phyloP scores from a whole-genome alignment of 2,329 filamentous ascomycete species.

The Colletotrichum eremochloae region DNA sequence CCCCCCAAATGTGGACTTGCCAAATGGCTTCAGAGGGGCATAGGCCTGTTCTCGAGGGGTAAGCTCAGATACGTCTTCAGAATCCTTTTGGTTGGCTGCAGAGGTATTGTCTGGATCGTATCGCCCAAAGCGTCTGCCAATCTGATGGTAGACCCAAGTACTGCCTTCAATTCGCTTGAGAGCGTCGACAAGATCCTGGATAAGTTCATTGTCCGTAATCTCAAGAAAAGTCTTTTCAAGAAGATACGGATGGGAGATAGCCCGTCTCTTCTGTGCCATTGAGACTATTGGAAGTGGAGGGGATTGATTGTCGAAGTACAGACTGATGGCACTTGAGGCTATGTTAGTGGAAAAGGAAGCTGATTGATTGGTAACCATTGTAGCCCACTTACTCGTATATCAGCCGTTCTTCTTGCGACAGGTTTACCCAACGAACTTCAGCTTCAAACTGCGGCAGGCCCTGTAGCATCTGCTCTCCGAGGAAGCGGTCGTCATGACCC shows the following conservation, averaged over 20 bases:
- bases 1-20: background rate
- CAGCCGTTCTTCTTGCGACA: background rate
- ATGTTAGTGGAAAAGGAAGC: background rate
- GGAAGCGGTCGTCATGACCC: background rate
- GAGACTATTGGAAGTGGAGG: background rate
- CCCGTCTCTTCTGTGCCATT: background rate
- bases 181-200: background rate
- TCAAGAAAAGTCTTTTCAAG: background rate
- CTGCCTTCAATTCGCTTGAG: background rate
- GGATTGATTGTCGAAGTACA: background rate
- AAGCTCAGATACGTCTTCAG: background rate
- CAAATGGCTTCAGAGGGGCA: background rate
- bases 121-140: background rate
- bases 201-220: background rate
- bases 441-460: background rate
- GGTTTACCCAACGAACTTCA: background rate
- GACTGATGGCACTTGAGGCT: background rate
- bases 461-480: background rate
- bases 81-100: background rate
- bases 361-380: accelerated
- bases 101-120: background rate
- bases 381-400: background rate
- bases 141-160: background rate
- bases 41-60: background rate
- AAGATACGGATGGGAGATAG: background rate